These are phyloP conservation scores for Cornus kousa DNA, from an alignment of 148 eudicot species.

Conservation along the genomic window DNA sequence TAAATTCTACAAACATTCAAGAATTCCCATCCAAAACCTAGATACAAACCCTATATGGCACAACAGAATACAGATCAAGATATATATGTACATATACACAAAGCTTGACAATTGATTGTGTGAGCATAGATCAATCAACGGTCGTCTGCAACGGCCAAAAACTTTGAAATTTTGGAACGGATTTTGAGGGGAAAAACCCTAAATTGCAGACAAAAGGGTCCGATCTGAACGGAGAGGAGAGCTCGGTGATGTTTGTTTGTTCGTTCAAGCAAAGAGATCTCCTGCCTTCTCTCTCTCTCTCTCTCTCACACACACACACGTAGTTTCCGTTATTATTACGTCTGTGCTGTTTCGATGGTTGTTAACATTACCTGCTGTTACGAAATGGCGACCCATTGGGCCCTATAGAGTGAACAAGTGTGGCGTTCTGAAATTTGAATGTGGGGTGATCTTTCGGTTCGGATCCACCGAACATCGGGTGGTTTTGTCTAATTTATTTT, in stretches of 20 bases:
- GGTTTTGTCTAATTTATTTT: too few species aligned
- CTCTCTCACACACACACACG: neutral
- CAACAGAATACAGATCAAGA: constrained; percentile 7
- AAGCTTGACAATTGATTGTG: neutral
- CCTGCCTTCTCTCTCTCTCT: neutral
- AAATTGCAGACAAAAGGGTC: constrained; percentile 7
- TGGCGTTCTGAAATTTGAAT: neutral
- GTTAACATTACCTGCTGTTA: neutral
- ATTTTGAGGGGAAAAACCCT: neutral
- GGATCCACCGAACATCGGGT: too few species aligned
- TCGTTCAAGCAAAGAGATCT: constrained; percentile 5
- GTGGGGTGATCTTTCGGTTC: neutral
- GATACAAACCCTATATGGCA: neutral
- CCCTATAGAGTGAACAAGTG: neutral
- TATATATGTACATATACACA: neutral
- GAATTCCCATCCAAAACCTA: neutral
- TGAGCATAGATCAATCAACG: neutral
- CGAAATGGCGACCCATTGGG: neutral
- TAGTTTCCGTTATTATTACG: neutral
- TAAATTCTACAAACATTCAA: neutral
- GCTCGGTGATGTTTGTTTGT: neutral
- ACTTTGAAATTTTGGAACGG: too few species aligned
- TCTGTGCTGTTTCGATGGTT: neutral
- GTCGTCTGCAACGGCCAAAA: neutral
- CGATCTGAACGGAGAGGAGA: constrained; percentile 20